Evolutionary conservation across 495 filamentous ascomycete species (phyloP).

Genomic region (Neurospora intermedia): DNA sequence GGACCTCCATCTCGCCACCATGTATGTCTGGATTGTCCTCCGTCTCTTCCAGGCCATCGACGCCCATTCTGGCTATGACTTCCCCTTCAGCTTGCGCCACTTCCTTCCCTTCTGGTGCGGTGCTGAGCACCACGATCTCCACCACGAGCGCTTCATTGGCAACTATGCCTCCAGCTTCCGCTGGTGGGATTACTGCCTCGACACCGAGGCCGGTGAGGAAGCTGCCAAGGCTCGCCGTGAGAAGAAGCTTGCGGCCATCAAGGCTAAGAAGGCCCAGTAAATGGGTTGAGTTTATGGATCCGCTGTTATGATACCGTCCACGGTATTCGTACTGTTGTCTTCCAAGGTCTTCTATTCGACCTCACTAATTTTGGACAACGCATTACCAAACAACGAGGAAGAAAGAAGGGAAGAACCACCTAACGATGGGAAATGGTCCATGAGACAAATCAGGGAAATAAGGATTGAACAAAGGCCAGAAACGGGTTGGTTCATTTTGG

Average conservation of each 20-base stretch:
- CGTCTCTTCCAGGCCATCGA: slow-evolving; percentile 97
- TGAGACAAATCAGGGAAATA: neutral
- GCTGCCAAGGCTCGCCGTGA: slow-evolving; percentile 76
- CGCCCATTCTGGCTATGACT: slow-evolving; percentile 93
- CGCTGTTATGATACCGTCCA: neutral
- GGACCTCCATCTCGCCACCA: slow-evolving; percentile 87
- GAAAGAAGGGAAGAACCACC: neutral
- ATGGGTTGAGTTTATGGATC: neutral
- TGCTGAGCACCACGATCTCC: slow-evolving; percentile 89
- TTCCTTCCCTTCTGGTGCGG: slow-evolving; percentile 98
- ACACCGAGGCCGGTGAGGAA: slow-evolving; percentile 87
- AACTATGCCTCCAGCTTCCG: slow-evolving; percentile 97
- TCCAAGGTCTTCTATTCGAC: neutral
- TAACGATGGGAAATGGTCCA: neutral
- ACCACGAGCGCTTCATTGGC: slow-evolving; percentile 95
- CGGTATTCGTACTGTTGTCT: neutral
- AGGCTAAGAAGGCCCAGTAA: slow-evolving; percentile 56
- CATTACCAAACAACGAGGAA: neutral
- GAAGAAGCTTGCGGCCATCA: slow-evolving; percentile 53
- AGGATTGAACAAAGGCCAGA: neutral
- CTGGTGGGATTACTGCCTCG: slow-evolving; percentile 94
- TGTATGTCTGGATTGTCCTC: slow-evolving; percentile 93
- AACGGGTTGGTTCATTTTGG: neutral
- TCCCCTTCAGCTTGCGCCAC: slow-evolving; percentile 91
- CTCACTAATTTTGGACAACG: neutral